Conservation (phyloP, 345 rosid genomes). For the Salix viminalis region DNA sequence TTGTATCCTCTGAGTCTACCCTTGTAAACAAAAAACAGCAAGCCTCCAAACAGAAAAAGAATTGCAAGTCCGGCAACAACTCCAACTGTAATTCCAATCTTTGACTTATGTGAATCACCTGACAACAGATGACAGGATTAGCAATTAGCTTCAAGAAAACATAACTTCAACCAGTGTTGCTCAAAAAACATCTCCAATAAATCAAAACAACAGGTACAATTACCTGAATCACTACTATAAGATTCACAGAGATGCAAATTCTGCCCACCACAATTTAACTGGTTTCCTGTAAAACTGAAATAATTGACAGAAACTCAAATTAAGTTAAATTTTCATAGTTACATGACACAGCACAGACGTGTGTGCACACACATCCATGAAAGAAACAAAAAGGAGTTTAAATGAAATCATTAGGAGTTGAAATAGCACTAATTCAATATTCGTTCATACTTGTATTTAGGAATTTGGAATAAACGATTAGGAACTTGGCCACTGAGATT, state of each 20-base stretch:
- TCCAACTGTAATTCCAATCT: constrained; percentile 64
- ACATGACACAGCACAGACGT: too few species aligned
- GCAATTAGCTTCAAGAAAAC: constrained; percentile 3
- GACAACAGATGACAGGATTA: constrained; percentile 9
- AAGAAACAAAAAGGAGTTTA: background rate
- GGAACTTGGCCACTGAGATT: constrained; percentile 76
- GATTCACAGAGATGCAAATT: constrained; percentile 51
- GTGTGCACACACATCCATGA: background rate
- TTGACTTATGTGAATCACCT: constrained; percentile 67
- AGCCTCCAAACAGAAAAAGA: constrained; percentile 48
- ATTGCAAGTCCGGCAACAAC: constrained; percentile 53
- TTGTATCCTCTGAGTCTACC: constrained; percentile 58
- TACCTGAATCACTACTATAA: constrained; percentile 52
- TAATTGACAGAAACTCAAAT: constrained; percentile 19
- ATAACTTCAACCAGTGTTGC: background rate
- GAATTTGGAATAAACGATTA: constrained; percentile 47
- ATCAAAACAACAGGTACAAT: constrained; percentile 10
- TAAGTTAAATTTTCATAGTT: constrained; percentile 6
- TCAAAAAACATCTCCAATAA: constrained; percentile 2
- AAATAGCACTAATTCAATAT: constrained; percentile 1
- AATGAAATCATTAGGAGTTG: background rate
- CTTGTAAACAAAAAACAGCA: constrained; percentile 52
- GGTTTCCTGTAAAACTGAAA: constrained; percentile 73
- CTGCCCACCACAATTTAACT: constrained; percentile 53
- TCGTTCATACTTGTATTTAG: constrained; percentile 66